Evolutionary conservation across 2,329 filamentous ascomycete species (phyloP), one percentile per base, ranked within the genome.

Genomic region (Ilyonectria sp.): DNA sequence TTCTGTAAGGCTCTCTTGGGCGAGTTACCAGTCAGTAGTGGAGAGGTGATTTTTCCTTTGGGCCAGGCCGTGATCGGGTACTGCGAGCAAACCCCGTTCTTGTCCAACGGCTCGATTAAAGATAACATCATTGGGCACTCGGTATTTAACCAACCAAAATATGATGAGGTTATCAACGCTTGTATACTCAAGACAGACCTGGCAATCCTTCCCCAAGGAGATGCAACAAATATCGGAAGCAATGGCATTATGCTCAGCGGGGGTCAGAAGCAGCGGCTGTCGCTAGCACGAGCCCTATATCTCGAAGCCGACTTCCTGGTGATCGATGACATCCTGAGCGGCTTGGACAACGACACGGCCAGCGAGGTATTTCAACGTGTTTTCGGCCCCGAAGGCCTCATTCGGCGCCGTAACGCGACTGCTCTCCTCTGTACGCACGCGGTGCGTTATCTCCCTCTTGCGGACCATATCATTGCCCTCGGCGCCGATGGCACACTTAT

Each of bases 61-160:
- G 26, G 26, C 4, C 26, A 26, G 5, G 6, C 26, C 1, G 26
- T 6, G 3, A 74, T 80, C 3, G 78, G 77, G 3, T 81, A 78
- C 60, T 81, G 79, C 40, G 77, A 78, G 17, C 79, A 81, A 35
- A 75, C 73, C 0, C 77, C 71, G 65, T 80, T 71, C 66, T 77
- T 50, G 47, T 83, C 19, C 71, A 83, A 82, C 47, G 76, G 69
- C 0, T 79, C 80, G 1, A 73, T 84, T 7, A 74, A 72, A 8
- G 74, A 81, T 3, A 84, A 83, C 53, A 82, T 85, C 8, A 61
- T 82, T 13, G 82, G 81, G 0, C 77, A 78, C 29, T 72, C 68
- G 6, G 19, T 60, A 0, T 81, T 79, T 21, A 71, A 82, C 21
- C 64, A 72, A n/a, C 46, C 55, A 1, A 74, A 78, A 10, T 83